phyloP scores from a whole-genome alignment of 306 rosid genomes.

The Vigna reflexopilosa region DNA sequence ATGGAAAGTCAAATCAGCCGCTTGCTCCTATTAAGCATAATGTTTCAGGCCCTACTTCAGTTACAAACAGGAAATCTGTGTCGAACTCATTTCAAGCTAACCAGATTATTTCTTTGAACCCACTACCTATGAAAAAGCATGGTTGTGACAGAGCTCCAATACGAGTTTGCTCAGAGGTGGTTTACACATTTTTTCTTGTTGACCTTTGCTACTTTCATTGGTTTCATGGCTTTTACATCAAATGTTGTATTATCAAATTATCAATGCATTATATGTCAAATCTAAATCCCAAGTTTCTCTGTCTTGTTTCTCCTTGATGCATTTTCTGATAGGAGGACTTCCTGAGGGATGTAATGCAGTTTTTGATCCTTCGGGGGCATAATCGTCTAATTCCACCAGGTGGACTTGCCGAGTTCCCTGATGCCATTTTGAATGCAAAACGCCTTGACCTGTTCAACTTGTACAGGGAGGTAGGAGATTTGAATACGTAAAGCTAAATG shows the following conservation, averaged over 20 bases:
- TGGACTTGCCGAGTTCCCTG: slow-evolving; percentile 91
- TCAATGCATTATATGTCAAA: slow-evolving; percentile 22
- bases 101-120: slow-evolving; percentile 87
- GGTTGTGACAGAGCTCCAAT: slow-evolving; percentile 89
- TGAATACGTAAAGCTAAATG: slow-evolving; percentile 22
- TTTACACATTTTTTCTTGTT: slow-evolving; percentile 37
- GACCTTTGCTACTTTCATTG: slow-evolving; percentile 13
- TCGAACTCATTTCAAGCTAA: slow-evolving; percentile 82
- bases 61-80: slow-evolving; percentile 70
- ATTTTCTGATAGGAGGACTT: slow-evolving; percentile 75
- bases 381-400: slow-evolving; percentile 89
- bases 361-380: slow-evolving; percentile 88
- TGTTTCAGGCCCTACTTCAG: slow-evolving; percentile 66
- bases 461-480: slow-evolving; percentile 81
- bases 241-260: slow-evolving; percentile 14
- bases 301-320: neutral
- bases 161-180: slow-evolving; percentile 86
- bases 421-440: slow-evolving; percentile 93
- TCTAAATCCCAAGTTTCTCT: slow-evolving; percentile 21
- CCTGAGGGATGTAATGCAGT: slow-evolving; percentile 95
- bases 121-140: slow-evolving; percentile 92
- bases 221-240: neutral
- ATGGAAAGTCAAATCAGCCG: slow-evolving; percentile 65
- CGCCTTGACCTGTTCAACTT: slow-evolving; percentile 97
- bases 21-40: slow-evolving; percentile 66